These are phyloP conservation scores for Aspergillus sparsus DNA, from an alignment of 495 filamentous ascomycete species.

Conservation along the genomic window DNA sequence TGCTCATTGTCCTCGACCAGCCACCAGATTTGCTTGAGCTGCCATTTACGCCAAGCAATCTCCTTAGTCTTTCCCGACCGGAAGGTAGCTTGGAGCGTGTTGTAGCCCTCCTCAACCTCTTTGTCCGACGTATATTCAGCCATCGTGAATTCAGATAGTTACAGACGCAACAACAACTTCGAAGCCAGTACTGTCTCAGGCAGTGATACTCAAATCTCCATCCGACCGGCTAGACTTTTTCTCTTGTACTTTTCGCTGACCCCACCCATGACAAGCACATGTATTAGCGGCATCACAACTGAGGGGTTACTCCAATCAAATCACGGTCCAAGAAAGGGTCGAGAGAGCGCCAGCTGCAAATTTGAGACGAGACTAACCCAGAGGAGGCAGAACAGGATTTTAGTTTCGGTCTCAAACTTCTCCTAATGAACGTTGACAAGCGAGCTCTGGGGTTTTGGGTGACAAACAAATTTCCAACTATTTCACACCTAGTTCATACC, in stretches of 20 bases:
- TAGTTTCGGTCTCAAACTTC: no score
- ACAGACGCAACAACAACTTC: neutral
- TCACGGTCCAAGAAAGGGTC: neutral
- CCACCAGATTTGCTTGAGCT: slow-evolving; percentile 54
- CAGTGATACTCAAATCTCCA: neutral
- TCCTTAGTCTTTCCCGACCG: slow-evolving; percentile 36
- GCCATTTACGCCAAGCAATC: slow-evolving; percentile 45
- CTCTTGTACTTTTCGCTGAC: neutral
- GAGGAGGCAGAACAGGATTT: no score
- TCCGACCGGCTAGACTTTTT: neutral
- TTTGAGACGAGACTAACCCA: no score
- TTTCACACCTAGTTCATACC: neutral
- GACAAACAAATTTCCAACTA: no score
- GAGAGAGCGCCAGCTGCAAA: no score
- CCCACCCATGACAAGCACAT: neutral
- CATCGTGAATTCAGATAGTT: neutral
- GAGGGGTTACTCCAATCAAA: neutral
- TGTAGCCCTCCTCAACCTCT: neutral
- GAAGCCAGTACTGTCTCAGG: neutral
- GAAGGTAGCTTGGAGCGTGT: slow-evolving; percentile 31
- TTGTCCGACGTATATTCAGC: slow-evolving; percentile 1
- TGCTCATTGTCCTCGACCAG: slow-evolving; percentile 67
- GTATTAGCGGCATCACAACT: neutral
- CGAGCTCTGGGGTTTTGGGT: neutral
- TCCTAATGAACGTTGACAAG: neutral